Conservation (phyloP, 495 filamentous ascomycete genomes). For the Penicillium chermesinum region DNA sequence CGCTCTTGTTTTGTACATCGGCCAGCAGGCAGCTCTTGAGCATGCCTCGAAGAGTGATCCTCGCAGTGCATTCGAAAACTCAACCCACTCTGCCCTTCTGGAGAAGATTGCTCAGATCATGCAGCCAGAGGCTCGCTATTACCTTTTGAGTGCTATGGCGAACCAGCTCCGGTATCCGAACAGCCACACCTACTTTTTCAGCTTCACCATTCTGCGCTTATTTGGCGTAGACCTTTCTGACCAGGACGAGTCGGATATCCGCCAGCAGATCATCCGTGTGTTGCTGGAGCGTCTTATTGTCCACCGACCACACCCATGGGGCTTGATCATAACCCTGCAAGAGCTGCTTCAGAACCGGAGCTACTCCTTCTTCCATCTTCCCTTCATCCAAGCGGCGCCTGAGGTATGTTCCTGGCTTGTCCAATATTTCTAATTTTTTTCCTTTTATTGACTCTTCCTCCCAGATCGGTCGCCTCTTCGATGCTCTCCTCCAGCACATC, state of each 20-base stretch:
- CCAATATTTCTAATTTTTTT: no score
- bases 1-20: constrained; percentile 77
- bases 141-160: constrained; percentile 74
- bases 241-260: constrained; percentile 72
- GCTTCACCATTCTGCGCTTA: constrained; percentile 76
- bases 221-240: constrained; percentile 76
- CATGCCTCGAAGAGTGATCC: constrained; percentile 53
- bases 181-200: constrained; percentile 89
- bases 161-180: constrained; percentile 91
- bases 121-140: constrained; percentile 74
- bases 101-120: constrained; percentile 69
- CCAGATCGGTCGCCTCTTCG: constrained; percentile 47
- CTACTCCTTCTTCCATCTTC: constrained; percentile 85
- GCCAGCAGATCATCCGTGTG: constrained; percentile 83
- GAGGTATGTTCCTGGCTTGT: constrained; percentile 60
- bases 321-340: constrained; percentile 80
- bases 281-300: constrained; percentile 82
- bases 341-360: constrained; percentile 88
- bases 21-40: constrained; percentile 57
- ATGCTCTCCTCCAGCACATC: constrained; percentile 47
- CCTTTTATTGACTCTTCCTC: constrained; percentile 9
- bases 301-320: constrained; percentile 94
- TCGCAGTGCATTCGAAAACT: constrained; percentile 61
- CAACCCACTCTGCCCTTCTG: constrained; percentile 70
- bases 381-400: constrained; percentile 82